These are phyloP conservation scores for Conringia planisiliqua DNA, from an alignment of 345 rosid genomes.

Conservation along the genomic window DNA sequence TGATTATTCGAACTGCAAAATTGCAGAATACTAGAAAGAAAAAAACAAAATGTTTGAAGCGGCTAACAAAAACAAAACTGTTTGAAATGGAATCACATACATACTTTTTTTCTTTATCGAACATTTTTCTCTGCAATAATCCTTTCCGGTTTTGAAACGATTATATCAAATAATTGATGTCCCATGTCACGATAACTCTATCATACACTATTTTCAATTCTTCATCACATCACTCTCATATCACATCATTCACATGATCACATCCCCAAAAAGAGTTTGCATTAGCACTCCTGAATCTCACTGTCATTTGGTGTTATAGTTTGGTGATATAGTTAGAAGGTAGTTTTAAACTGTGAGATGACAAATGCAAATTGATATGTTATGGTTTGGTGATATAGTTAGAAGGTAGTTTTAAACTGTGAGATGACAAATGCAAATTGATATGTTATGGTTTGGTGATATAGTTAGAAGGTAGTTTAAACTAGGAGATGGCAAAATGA, in stretches of 20 bases:
- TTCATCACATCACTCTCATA: background rate
- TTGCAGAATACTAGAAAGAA: background rate
- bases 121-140: background rate
- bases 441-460: conserved; percentile 25
- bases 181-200: background rate
- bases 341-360: conserved; percentile 21
- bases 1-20: background rate
- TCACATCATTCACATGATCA: conserved; percentile 20
- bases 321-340: conserved; percentile 23
- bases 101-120: background rate
- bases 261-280: conserved; percentile 10
- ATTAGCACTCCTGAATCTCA: conserved; percentile 10
- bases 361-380: background rate
- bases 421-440: background rate
- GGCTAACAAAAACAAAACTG: background rate
- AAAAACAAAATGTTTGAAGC: too few relatives aligned
- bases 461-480: conserved; percentile 22
- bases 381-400: conserved; percentile 26
- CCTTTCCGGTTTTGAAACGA: background rate
- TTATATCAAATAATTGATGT: conserved; percentile 10
- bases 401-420: conserved; percentile 16
- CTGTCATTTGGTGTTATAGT: conserved; percentile 22
- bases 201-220: background rate
- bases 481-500: background rate
- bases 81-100: background rate